Evolutionary conservation across 371 early-diverging fungal genomes (phyloP), one percentile per base, ranked within the genome.

Genomic region (Syncephalastrum monosporum): DNA sequence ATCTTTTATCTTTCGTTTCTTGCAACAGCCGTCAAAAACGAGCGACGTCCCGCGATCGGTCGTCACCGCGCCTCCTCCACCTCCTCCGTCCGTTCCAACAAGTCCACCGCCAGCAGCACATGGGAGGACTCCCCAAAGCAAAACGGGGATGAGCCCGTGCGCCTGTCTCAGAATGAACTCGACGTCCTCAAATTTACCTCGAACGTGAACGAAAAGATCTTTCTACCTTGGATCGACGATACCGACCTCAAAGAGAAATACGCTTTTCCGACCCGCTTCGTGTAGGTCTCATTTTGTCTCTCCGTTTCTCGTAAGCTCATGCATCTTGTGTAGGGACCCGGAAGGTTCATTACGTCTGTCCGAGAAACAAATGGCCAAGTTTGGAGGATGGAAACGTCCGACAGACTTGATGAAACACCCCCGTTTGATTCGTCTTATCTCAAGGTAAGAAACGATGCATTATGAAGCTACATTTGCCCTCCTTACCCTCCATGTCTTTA

Each of bases 351-450:
- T 91, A 19, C 64, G 72, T n/a, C 68, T 95, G 47, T 93, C 94
- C 0, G 68, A 77, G 23, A 86, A 88, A 57, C 96, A 95, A 63
- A 70, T 63, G 48, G 78, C 74, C 6, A 82, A 82, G 47, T 90
- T 91, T 69, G 87, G 85, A 47, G 82, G 81, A 12, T 95, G 96
- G 96, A 89, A 83, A 61, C 81, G 96, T 10, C 90, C 92, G 5
- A 72, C 79, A 13, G 85, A 90, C 56, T 74, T 92, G 23, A 88
- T 86, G 83, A 69, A 68, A 42, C 64, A 74, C 17, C 92, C 91
- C 1, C 74, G 69, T 44, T 77, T 92, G 63, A 86, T 91, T 49
- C 75, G 73, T 33, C 51, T 79, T 25, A 82, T 89, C 33, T 86
- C 88, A 12, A 83, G 86, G 70, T 76, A 63, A 14, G 47, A 59